Evolutionary conservation across 2,329 filamentous ascomycete species (phyloP).

Genomic region (Scortechinia acanthostroma): DNA sequence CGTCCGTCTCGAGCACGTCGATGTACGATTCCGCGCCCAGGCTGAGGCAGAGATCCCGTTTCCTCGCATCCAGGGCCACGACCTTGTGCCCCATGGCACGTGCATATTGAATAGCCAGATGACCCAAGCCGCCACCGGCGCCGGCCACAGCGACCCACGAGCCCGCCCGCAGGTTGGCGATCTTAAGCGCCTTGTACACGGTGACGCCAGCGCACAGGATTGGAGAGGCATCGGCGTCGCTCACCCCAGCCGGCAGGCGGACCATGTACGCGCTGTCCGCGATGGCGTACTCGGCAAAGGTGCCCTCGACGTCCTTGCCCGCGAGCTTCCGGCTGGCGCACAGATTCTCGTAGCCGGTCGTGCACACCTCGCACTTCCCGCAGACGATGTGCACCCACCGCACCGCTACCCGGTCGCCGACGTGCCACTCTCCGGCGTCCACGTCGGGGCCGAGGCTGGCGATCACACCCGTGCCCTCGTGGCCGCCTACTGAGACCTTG

Average conservation of each 20-base stretch:
- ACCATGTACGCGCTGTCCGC: constrained; percentile 62
- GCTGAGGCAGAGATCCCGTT: constrained; percentile 48
- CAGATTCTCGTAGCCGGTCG: constrained; percentile 57
- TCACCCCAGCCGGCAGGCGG: constrained; percentile 51
- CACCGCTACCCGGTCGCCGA: constrained; percentile 63
- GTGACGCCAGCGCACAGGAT: constrained; percentile 65
- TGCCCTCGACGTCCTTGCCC: constrained; percentile 66
- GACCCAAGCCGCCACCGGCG: constrained; percentile 62
- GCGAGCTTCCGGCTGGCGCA: constrained; percentile 56
- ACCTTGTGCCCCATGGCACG: constrained; percentile 62
- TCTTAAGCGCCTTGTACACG: constrained; percentile 68
- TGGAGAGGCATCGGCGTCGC: constrained; percentile 55
- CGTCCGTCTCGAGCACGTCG: constrained; percentile 56
- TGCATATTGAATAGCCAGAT: constrained; percentile 59
- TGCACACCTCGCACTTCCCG: constrained; percentile 61
- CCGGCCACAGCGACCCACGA: constrained; percentile 64
- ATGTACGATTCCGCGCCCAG: constrained; percentile 54
- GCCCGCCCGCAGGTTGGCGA: constrained; percentile 53
- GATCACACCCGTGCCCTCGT: constrained; percentile 53
- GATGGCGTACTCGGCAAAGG: constrained; percentile 66
- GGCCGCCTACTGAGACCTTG: constrained; percentile 62
- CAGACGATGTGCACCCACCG: constrained; percentile 69
- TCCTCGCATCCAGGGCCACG: constrained; percentile 55
- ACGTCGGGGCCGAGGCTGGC: constrained; percentile 58
- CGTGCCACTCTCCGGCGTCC: constrained; percentile 40